phyloP scores from a whole-genome alignment of 768 basidiomycete species.

The Trichaptum fuscoviolaceum region DNA sequence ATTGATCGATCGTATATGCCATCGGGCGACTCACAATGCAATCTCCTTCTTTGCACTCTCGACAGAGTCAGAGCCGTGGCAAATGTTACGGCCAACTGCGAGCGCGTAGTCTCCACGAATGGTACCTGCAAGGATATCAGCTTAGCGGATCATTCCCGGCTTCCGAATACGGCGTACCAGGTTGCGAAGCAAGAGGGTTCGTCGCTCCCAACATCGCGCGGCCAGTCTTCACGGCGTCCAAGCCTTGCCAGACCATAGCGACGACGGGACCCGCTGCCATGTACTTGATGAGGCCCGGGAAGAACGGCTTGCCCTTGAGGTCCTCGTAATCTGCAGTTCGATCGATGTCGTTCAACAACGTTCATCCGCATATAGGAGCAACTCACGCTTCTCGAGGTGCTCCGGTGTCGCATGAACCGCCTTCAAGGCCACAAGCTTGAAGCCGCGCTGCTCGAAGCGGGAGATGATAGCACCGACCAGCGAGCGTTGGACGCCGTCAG shows the following conservation, averaged over 20 bases:
- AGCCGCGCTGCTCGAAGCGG: conserved; percentile 97
- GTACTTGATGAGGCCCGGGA: conserved; percentile 93
- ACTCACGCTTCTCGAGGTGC: conserved; percentile 87
- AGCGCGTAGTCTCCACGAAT: conserved; percentile 96
- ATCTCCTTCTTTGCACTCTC: conserved; percentile 95
- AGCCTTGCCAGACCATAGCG: conserved; percentile 93
- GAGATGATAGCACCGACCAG: conserved; percentile 94
- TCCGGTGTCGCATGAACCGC: conserved; percentile 70
- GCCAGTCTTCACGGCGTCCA: conserved; percentile 92
- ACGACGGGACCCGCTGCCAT: conserved; percentile 96
- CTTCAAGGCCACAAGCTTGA: conserved; percentile 95
- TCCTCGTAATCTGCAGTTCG: conserved; percentile 80
- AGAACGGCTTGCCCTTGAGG: conserved; percentile 91
- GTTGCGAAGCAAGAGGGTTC: conserved; percentile 86
- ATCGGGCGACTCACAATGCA: conserved; percentile 54
- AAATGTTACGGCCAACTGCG: conserved; percentile 92
- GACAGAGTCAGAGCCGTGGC: conserved; percentile 86
- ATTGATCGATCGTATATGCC: conserved; percentile 13
- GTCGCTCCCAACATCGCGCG: conserved; percentile 95
- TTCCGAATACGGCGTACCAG: conserved; percentile 51
- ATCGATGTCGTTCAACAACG: conserved; percentile 1
- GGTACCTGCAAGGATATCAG: conserved; percentile 49
- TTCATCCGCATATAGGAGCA: conserved; percentile 1
- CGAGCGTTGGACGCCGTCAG: conserved; percentile 97
- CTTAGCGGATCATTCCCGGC: conserved; percentile 8